These are phyloP conservation scores for Pyrenophora tritici-repentis DNA, from an alignment of 2,329 filamentous ascomycete species.

Conservation along the genomic window DNA sequence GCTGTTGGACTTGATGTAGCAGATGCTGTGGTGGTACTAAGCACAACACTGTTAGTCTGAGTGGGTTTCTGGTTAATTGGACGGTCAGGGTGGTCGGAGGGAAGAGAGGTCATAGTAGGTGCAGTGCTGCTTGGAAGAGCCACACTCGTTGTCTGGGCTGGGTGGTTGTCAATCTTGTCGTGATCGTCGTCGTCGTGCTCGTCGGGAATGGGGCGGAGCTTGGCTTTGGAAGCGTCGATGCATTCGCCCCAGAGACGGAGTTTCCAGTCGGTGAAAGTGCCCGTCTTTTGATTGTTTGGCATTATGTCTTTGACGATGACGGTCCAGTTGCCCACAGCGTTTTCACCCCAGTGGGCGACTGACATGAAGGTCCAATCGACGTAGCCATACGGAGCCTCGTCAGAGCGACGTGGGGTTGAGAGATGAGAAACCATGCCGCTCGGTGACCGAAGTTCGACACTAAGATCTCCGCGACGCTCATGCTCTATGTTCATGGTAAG, in stretches of 20 bases:
- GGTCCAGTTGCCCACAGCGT: conserved; percentile 86
- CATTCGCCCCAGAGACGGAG: conserved; percentile 92
- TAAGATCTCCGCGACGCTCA: conserved; percentile 83
- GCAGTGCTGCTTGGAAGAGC: conserved; percentile 52
- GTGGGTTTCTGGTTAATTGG: conserved; percentile 65
- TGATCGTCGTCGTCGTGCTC: conserved; percentile 85
- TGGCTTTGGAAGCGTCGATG: conserved; percentile 75
- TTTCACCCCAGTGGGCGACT: conserved; percentile 94
- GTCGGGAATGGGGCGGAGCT: conserved; percentile 77
- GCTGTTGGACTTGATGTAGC: conserved; percentile 21
- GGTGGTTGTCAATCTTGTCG: conserved; percentile 61
- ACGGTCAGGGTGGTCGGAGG: conserved; percentile 54
- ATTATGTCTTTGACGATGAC: conserved; percentile 84
- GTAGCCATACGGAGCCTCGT: conserved; percentile 73
- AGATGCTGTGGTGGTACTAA: conserved; percentile 17
- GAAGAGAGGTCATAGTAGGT: conserved; percentile 52
- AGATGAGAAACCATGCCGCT: conserved; percentile 81
- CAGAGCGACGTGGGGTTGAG: conserved; percentile 72
- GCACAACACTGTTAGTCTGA: conserved; percentile 31
- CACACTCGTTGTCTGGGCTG: conserved; percentile 65
- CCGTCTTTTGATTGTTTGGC: conserved; percentile 71
- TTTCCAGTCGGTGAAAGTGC: conserved; percentile 87
- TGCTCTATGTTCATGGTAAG: conserved; percentile 97
- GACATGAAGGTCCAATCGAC: conserved; percentile 99
- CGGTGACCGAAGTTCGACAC: conserved; percentile 88